Conservation (phyloP, 2,329 filamentous ascomycete genomes). For the Elsinoe perseae region DNA sequence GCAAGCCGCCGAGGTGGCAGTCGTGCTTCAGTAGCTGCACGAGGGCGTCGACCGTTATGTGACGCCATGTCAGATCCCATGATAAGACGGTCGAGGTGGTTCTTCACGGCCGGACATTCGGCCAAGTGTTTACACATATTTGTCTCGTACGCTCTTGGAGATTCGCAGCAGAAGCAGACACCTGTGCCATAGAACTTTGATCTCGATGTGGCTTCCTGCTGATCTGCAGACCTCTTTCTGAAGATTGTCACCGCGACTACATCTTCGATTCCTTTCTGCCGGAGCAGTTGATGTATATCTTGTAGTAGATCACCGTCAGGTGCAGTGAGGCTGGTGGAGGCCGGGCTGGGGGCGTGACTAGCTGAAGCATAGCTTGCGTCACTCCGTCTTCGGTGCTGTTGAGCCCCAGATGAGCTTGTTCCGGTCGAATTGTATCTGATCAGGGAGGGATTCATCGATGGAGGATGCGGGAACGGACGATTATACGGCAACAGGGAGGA, state of each 20-base stretch:
- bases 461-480: neutral
- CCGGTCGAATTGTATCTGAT: neutral
- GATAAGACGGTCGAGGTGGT: neutral
- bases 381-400: neutral
- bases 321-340: neutral
- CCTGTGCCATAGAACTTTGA: neutral
- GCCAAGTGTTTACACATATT: constrained; percentile 8
- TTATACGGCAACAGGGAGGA: too few species aligned
- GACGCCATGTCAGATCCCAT: neutral
- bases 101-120: neutral
- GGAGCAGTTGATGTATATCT: neutral
- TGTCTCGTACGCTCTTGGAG: neutral
- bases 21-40: neutral
- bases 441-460: neutral
- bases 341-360: neutral
- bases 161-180: neutral
- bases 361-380: neutral
- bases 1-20: neutral
- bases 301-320: neutral
- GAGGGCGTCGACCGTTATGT: neutral
- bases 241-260: constrained; percentile 5
- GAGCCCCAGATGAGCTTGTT: neutral
- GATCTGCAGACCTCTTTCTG: neutral
- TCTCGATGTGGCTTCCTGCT: neutral
- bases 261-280: neutral